Evolutionary conservation across 129 eudicot species (phyloP).

Genomic region (Escallonia rubra): DNA sequence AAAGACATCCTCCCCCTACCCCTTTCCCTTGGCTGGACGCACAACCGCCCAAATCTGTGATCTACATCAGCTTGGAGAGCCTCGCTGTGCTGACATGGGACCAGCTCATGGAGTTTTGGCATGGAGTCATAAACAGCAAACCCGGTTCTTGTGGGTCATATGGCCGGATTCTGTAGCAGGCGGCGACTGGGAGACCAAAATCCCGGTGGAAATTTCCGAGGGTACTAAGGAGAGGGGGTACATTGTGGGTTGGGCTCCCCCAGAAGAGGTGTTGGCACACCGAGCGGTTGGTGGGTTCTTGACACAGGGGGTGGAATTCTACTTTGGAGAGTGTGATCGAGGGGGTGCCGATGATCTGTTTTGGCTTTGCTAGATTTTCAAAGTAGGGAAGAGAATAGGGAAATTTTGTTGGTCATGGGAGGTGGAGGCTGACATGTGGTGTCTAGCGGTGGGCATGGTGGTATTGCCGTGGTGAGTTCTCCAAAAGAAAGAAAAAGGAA

Average conservation of each 20-base stretch:
- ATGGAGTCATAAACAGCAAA: constrained; percentile 58
- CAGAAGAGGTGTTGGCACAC: constrained; percentile 33
- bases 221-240: constrained; percentile 28
- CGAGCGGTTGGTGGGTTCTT: constrained; percentile 35
- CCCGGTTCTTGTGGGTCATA: constrained; percentile 35
- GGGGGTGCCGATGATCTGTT: constrained; percentile 38
- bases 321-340: constrained; percentile 30
- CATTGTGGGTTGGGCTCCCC: constrained; percentile 42
- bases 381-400: too few species aligned
- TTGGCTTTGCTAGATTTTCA: too few species aligned
- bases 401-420: too few species aligned
- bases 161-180: constrained; percentile 45
- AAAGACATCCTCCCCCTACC: too few species aligned
- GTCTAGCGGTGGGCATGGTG: too few species aligned
- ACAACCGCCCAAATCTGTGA: constrained; percentile 13
- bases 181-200: constrained; percentile 24
- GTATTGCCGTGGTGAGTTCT: too few species aligned
- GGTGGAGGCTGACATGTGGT: too few species aligned
- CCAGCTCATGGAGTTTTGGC: constrained; percentile 48
- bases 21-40: constrained; percentile 20
- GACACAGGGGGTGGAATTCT: constrained; percentile 43
- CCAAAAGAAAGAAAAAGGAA: too few species aligned
- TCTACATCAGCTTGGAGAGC: constrained; percentile 31
- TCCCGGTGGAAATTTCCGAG: constrained; percentile 27
- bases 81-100: constrained; percentile 31